phyloP scores from a whole-genome alignment of 768 basidiomycete species.

The Mrakia hoshinonis region DNA sequence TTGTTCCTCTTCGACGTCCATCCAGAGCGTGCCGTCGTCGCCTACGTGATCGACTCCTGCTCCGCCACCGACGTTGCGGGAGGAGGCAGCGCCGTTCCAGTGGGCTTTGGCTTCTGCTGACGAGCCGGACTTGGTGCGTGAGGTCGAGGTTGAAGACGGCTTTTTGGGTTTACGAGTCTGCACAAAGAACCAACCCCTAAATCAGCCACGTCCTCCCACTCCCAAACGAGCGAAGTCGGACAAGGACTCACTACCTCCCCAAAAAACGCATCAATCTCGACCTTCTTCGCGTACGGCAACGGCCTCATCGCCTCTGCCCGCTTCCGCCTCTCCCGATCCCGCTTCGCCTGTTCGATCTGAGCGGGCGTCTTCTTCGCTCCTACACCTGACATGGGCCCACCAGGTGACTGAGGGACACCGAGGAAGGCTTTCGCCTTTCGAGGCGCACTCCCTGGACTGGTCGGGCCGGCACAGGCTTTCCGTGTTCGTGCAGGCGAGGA shows the following conservation, averaged over 20 bases:
- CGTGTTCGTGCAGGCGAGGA: not conserved
- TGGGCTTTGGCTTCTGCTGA: not conserved
- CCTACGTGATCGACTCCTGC: slow-evolving; percentile 1
- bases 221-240: too few species aligned
- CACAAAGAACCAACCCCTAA: too few species aligned
- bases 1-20: slow-evolving; percentile 29
- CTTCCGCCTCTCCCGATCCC: slow-evolving; percentile 15
- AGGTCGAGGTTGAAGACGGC: not conserved
- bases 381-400: not conserved
- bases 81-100: not conserved
- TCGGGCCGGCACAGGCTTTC: not conserved
- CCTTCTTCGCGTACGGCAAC: slow-evolving; percentile 26
- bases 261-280: slow-evolving; percentile 30
- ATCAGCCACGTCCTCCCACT: not conserved
- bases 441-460: not conserved
- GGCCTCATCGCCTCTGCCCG: slow-evolving; percentile 17
- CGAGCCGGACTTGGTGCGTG: not conserved
- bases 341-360: not conserved
- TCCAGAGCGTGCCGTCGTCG: slow-evolving; percentile 26
- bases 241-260: slow-evolving; percentile 17
- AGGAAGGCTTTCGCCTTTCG: not conserved
- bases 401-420: not conserved
- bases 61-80: slow-evolving; percentile 16
- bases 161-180: slow-evolving; percentile 3
- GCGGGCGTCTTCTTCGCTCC: not conserved